A percentile compares a stretch with the other conserved stretches of the same genome.
phyloP scores from a whole-genome alignment of 2,329 filamentous ascomycete genomes.

The Neodidymelliopsis sp. region DNA sequence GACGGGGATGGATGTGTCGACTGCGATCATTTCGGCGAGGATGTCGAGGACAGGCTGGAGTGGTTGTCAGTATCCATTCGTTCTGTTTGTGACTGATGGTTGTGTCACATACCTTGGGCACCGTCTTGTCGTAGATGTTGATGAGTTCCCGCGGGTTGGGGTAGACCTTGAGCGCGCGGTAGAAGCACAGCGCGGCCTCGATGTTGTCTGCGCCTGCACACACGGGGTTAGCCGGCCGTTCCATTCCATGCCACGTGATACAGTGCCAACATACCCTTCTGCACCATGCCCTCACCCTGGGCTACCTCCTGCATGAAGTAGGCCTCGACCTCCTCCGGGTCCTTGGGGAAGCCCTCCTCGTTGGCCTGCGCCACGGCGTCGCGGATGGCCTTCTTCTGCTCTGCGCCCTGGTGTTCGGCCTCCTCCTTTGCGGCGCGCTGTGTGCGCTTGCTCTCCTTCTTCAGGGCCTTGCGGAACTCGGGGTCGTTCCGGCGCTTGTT shows the following conservation, averaged over 20 bases:
- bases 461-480: slow-evolving; percentile 68
- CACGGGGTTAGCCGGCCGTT: slow-evolving; percentile 21
- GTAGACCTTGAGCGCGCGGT: slow-evolving; percentile 98
- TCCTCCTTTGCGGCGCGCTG: slow-evolving; percentile 75
- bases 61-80: no score
- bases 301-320: slow-evolving; percentile 98
- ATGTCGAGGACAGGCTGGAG: slow-evolving; percentile 86
- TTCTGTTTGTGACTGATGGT: no score
- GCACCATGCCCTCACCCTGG: slow-evolving; percentile 81
- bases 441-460: slow-evolving; percentile 77
- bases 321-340: slow-evolving; percentile 90
- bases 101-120: slow-evolving; percentile 75
- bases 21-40: slow-evolving; percentile 96
- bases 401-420: slow-evolving; percentile 69
- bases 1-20: slow-evolving; percentile 70
- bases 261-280: slow-evolving; percentile 68
- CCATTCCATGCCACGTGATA: neutral
- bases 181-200: slow-evolving; percentile 93
- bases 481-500: slow-evolving; percentile 69
- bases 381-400: slow-evolving; percentile 78
- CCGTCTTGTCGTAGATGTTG: slow-evolving; percentile 97
- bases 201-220: slow-evolving; percentile 69
- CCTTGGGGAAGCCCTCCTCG: slow-evolving; percentile 88
- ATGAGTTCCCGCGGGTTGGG: slow-evolving; percentile 92
- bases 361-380: slow-evolving; percentile 79